Base-by-base conservation (phyloP, 177 flowering plant genomes). In the Vitis hybrid region DNA sequence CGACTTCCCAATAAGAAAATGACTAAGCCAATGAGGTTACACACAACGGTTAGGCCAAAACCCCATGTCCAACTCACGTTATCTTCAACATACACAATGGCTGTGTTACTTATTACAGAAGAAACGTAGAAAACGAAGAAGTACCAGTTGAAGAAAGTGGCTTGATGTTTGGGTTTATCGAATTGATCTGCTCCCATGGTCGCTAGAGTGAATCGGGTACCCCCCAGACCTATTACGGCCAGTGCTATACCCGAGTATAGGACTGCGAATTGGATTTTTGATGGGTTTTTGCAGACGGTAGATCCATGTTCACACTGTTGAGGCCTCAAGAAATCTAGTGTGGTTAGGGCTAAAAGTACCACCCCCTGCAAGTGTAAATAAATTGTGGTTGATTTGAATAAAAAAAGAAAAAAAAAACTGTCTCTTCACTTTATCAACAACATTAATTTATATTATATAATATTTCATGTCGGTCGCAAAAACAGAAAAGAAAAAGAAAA, bases 111-210 rank as follows among this genome's bases (percentile, higher is more conserved):
- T 35, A 72, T 21, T 0, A 74, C 56, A n/a, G 19, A 2, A 11
- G 72, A 46, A 0, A 52, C 27, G 54, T 81, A 76, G 46, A 76
- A 8, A 10, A 64, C 51, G 65, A 81, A 67, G 60, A 75, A 64
- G 64, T 65, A 81, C 84, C 82, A 81, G 6, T 79, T 76, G 62
- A 81, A 79, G 74, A 68, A 81, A 24, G 60, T 61, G 2, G n/a
- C 76, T 65, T 76, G 76, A 15, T 74, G 71, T 11, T 67, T 51
- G 6, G 78, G 54, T n/a, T 62, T 61, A n/a, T 66, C 35, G 51
- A 79, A 72, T 40, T 81, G 84, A 63, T 79, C 64, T 1, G 84
- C 84, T 18, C 84, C 84, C 75, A 79, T 71, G 11, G 78, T 54
- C 3, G 67, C 85, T 11, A 75, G 21, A 21, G 72, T 76, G 59